These are phyloP conservation scores for Anethum foeniculum DNA, from an alignment of 140 eudicot genomes.

Conservation along the genomic window DNA sequence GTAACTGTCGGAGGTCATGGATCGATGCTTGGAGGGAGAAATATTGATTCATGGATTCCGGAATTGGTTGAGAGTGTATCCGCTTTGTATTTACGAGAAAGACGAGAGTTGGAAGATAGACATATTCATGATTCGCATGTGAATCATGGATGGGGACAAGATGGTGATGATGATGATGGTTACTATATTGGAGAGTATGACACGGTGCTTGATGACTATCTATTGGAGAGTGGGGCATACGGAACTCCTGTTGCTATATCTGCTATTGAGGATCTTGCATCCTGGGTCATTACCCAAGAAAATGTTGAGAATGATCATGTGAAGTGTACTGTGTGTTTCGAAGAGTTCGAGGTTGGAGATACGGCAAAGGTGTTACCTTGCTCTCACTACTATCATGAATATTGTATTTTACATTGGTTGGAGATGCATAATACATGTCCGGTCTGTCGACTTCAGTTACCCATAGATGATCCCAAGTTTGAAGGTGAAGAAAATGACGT, in stretches of 20 bases:
- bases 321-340: slow-evolving; percentile 62
- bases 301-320: slow-evolving; percentile 21
- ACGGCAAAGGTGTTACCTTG: slow-evolving; percentile 51
- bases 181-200: background rate
- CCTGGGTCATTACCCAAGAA: background rate
- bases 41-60: too few species aligned
- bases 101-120: background rate
- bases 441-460: slow-evolving; percentile 57
- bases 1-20: too few species aligned
- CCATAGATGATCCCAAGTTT: slow-evolving; percentile 4
- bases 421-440: slow-evolving; percentile 56
- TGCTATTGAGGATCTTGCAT: background rate
- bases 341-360: slow-evolving; percentile 55
- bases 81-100: background rate
- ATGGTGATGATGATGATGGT: background rate
- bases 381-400: slow-evolving; percentile 59
- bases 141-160: background rate
- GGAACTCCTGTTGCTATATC: background rate
- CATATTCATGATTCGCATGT: background rate
- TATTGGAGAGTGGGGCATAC: background rate
- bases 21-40: too few species aligned
- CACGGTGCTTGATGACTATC: background rate
- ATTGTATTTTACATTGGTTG: slow-evolving; percentile 76
- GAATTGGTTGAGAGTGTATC: background rate
- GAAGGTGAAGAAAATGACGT: too few species aligned